Evolutionary conservation across 1,139 yeast species (phyloP), one percentile per base, ranked within the genome.

Genomic region (Insectozyma bohioensis): DNA sequence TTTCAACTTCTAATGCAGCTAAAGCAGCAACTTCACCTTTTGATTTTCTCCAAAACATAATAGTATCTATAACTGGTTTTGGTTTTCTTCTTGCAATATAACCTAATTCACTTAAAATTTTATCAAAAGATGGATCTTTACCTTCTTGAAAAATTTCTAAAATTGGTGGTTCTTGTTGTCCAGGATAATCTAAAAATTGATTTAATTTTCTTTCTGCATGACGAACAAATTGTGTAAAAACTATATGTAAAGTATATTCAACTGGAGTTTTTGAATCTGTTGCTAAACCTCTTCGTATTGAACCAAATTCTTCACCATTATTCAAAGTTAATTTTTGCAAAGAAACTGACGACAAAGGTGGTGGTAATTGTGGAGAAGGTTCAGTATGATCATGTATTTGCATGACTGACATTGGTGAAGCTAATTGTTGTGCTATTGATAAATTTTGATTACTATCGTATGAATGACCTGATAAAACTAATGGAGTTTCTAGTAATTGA

Each of bases 21-120:
- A 80, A 68, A 3, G 80, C 72, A 0, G 95, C 88, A 3, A 85
- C 82, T 47, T 90, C 97, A 18, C 94, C 80, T 54, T 92, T 69
- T 4, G 94, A 78, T 55, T 90, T 87, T 39, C 98, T 72, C 99
- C 99, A 92, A 52, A 85, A 90, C 97, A 94, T 90, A 39, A 92
- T 96, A 14, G 95, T 86, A 55, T 94, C 98, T 28, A 94, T 90
- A 3, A 94, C 97, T 0, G 97, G 95, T 50, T 88, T 90, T 1
- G 97, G 97, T 47, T 88, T 86, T 22, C 83, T 72, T 37, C 88
- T 72, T 1, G 98, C 95, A 24, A 92, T 85, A 53, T 85, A 87
- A 2, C 98, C 98, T 40, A 92, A 65, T 0, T 96, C 83, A 8
- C 79, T 78, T 17, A 94, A 78, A 35, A 88, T 84, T 48, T 84